Conservation (phyloP, 1,284 basidiomycete species). For the Apiotrichum akiyoshidainum region DNA sequence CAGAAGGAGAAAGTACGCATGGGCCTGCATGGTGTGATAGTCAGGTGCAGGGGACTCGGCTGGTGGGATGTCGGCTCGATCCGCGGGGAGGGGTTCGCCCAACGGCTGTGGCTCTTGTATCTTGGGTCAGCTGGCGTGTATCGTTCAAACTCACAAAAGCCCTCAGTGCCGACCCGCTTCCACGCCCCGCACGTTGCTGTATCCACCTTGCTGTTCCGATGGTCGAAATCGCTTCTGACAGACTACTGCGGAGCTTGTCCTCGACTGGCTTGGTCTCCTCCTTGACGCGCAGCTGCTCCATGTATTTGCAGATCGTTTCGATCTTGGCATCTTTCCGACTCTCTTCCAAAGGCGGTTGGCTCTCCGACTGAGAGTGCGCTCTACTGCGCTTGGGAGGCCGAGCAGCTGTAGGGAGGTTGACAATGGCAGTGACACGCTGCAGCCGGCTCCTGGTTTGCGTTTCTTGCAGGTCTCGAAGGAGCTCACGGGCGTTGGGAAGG, state of each 20-base stretch:
- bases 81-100: no score
- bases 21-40: no score
- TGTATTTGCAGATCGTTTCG: not conserved
- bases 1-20: no score
- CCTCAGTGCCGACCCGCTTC: not conserved
- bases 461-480: constrained; percentile 5
- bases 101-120: not conserved
- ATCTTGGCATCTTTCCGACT: not conserved
- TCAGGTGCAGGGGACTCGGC: no score
- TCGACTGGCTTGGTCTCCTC: not conserved
- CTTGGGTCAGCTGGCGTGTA: no score
- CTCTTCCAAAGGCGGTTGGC: not conserved
- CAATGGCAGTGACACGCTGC: not conserved
- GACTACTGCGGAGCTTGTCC: not conserved
- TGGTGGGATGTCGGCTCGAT: no score
- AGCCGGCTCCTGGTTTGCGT: constrained; percentile 1
- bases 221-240: constrained; percentile 18
- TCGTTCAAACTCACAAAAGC: constrained; percentile 2
- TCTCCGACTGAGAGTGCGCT: not conserved
- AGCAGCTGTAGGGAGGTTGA: not conserved
- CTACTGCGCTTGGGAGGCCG: not conserved
- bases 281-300: not conserved
- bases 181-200: not conserved
- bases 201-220: constrained; percentile 21
- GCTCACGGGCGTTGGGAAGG: not conserved